Evolutionary conservation across 805 yeast genomes (phyloP).

Genomic region (Metschnikowia aberdeeniae): DNA sequence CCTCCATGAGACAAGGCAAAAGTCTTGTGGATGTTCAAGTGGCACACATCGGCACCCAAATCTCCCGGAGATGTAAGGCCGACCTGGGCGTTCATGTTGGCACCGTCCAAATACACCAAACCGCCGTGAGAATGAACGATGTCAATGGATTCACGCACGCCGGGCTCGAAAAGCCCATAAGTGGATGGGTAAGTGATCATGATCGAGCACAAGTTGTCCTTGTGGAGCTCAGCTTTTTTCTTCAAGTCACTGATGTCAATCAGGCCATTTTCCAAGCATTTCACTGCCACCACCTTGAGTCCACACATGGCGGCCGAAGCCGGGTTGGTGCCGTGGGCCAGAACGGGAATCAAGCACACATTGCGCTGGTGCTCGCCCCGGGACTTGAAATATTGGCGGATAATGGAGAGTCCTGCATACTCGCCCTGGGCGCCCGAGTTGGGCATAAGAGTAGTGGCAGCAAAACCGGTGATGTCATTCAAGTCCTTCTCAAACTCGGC

Average conservation of each 20-base stretch:
- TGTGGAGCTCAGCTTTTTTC: conserved; percentile 66
- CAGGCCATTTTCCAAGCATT: conserved; percentile 82
- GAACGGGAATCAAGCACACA: conserved; percentile 90
- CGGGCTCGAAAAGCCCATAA: conserved; percentile 93
- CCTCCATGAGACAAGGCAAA: conserved; percentile 99
- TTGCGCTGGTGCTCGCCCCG: conserved; percentile 69
- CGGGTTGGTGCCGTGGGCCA: conserved; percentile 98
- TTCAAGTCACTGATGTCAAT: conserved; percentile 75
- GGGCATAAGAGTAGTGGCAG: conserved; percentile 88
- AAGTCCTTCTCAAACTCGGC: conserved; percentile 77
- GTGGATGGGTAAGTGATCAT: conserved; percentile 99
- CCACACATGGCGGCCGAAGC: conserved; percentile 99
- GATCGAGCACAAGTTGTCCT: conserved; percentile 73
- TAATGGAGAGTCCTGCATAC: conserved; percentile 87
- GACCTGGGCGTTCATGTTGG: conserved; percentile 98
- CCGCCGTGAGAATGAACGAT: conserved; percentile 85
- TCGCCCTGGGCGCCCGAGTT: conserved; percentile 99
- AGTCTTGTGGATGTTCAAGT: conserved; percentile 92
- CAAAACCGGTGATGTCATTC: conserved; percentile 90
- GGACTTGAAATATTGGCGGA: conserved; percentile 68
- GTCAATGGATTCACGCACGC: conserved; percentile 80
- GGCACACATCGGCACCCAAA: conserved; percentile 97
- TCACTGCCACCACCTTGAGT: conserved; percentile 86
- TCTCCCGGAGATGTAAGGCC: conserved; percentile 97
- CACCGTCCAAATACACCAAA: conserved; percentile 96